Percentiles rank a stretch among this genome's conserved stretches.
Evolutionary conservation across 768 basidiomycete genomes (phyloP).

Genomic region (Lentinus brumalis): DNA sequence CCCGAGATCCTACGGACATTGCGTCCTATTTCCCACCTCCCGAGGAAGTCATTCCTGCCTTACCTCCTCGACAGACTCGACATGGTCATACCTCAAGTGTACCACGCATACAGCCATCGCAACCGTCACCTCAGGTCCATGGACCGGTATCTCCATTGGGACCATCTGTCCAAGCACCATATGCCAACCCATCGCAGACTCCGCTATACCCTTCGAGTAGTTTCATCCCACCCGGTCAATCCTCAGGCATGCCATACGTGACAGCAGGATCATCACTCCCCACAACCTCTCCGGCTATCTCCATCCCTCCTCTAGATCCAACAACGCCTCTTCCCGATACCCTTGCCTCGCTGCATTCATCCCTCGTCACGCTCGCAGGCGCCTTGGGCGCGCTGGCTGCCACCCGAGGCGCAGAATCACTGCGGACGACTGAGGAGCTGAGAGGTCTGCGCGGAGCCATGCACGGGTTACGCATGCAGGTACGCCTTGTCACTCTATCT

Average conservation of each 20-base stretch:
- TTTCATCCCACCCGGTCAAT: not conserved
- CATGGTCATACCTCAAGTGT: conserved; percentile 17
- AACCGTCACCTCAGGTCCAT: not conserved
- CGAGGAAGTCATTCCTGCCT: conserved; percentile 14
- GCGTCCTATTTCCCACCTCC: conserved; percentile 40
- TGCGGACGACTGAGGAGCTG: conserved; percentile 74
- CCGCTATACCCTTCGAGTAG: not conserved
- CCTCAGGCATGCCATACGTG: conserved; percentile 1
- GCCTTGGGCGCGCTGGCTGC: conserved; percentile 64
- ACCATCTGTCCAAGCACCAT: not conserved
- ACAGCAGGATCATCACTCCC: not conserved
- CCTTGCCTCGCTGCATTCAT: conserved; percentile 56
- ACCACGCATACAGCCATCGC: conserved; percentile 5
- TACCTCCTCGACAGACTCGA: conserved; percentile 3
- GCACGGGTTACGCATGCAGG: conserved; percentile 81
- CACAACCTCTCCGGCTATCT: conserved; percentile 24
- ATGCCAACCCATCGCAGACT: not conserved
- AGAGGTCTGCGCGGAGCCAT: conserved; percentile 66
- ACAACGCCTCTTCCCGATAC: conserved; percentile 66
- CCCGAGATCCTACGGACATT: conserved; percentile 22
- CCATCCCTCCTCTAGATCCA: conserved; percentile 64
- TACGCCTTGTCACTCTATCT: conserved; percentile 32
- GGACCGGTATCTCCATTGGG: not conserved
- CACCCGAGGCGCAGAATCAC: conserved; percentile 63
- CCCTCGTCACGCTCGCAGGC: conserved; percentile 58